phyloP scores from a whole-genome alignment of 768 basidiomycete species.

The Melanogaster broomeanus region DNA sequence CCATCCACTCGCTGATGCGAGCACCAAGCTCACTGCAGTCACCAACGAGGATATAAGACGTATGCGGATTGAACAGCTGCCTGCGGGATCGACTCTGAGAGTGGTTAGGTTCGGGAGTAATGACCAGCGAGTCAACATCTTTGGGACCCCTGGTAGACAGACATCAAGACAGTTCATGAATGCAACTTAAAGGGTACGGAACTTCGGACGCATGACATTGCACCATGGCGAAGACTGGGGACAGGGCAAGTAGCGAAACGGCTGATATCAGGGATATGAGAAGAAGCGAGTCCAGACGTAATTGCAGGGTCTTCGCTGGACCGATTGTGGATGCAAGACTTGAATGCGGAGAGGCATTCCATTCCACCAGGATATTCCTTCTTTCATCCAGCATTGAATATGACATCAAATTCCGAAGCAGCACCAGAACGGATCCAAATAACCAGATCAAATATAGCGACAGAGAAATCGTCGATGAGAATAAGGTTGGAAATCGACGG shows the following conservation, averaged over 20 bases:
- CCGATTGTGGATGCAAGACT: conserved; percentile 25
- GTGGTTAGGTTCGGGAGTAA: conserved; percentile 11
- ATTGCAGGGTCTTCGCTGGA: conserved; percentile 13
- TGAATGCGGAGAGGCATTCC: conserved; percentile 24
- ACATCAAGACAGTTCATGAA: conserved; percentile 11
- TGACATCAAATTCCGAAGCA: conserved; percentile 20
- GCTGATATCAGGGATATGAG: conserved; percentile 22
- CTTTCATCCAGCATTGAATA: conserved; percentile 24
- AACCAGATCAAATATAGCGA: neutral
- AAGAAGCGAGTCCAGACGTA: conserved; percentile 16
- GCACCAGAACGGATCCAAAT: conserved; percentile 18
- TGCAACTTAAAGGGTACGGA: conserved; percentile 9
- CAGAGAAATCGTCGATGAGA: conserved; percentile 11
- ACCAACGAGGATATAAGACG: conserved; percentile 22
- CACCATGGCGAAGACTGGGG: conserved; percentile 18
- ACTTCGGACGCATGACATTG: conserved; percentile 16
- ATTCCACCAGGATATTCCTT: conserved; percentile 13
- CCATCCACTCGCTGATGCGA: conserved; percentile 36
- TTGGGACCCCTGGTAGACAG: conserved; percentile 7
- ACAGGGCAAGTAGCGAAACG: conserved; percentile 20
- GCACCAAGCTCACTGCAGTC: conserved; percentile 26
- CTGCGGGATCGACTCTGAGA: conserved; percentile 24
- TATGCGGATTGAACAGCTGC: conserved; percentile 33
- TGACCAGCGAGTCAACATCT: conserved; percentile 14
- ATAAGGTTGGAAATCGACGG: conserved; percentile 11